Percentiles rank a stretch among this genome's conserved stretches.
These are phyloP conservation scores for Candida boidinii DNA, from an alignment of 805 yeast genomes.

Conservation along the genomic window DNA sequence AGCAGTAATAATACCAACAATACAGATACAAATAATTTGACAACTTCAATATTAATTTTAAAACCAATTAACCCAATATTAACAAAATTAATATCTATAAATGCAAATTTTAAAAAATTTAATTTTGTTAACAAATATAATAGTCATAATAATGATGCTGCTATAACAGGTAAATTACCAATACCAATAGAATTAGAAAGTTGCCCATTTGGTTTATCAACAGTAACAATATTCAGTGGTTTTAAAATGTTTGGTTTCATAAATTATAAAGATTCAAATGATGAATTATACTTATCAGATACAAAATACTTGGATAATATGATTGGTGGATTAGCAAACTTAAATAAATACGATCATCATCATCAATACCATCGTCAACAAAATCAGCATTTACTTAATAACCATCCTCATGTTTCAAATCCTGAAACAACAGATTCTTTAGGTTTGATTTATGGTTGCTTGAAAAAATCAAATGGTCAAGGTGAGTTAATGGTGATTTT, in stretches of 20 bases:
- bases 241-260: slow-evolving; percentile 13
- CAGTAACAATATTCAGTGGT: slow-evolving; percentile 14
- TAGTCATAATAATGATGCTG: neutral
- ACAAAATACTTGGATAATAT: slow-evolving; percentile 35
- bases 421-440: slow-evolving; percentile 10
- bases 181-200: slow-evolving; percentile 9
- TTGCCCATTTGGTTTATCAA: slow-evolving; percentile 17
- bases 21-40: slow-evolving; percentile 30
- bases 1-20: slow-evolving; percentile 18
- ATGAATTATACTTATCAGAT: slow-evolving; percentile 24
- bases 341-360: neutral
- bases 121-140: neutral
- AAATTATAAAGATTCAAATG: slow-evolving; percentile 16
- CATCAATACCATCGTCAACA: too few species aligned
- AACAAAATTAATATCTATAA: slow-evolving; percentile 1
- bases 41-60: slow-evolving; percentile 12
- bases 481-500: slow-evolving; percentile 30
- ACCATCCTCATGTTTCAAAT: too few species aligned
- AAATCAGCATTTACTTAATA: too few species aligned
- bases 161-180: slow-evolving; percentile 1
- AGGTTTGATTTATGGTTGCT: slow-evolving; percentile 32
- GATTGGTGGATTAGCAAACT: slow-evolving; percentile 30
- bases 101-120: neutral
- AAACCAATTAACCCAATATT: slow-evolving; percentile 7
- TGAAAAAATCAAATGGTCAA: slow-evolving; percentile 32